Evolutionary conservation across 345 rosid species (phyloP).

Genomic region (Rhodomyrtus tomentosa): DNA sequence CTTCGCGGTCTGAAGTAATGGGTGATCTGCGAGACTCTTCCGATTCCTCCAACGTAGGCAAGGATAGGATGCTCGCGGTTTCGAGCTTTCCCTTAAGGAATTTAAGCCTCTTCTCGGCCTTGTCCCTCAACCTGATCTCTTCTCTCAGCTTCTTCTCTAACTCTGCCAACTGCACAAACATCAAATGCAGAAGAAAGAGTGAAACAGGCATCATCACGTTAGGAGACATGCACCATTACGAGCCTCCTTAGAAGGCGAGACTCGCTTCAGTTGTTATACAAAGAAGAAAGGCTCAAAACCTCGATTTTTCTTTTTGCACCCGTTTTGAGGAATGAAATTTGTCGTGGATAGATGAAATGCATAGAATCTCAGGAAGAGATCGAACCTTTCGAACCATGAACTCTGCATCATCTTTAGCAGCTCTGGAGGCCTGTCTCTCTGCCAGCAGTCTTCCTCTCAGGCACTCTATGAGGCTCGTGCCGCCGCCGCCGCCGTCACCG

Average conservation of each 20-base stretch:
- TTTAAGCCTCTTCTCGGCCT: slow-evolving; percentile 58
- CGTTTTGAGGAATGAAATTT: neutral
- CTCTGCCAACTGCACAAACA: slow-evolving; percentile 34
- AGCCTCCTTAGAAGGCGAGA: neutral
- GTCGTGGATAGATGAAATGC: neutral
- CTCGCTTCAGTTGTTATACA: neutral
- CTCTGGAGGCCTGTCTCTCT: slow-evolving; percentile 76
- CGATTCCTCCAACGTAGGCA: neutral
- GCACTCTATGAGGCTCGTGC: slow-evolving; percentile 51
- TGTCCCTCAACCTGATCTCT: slow-evolving; percentile 54
- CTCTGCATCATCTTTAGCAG: slow-evolving; percentile 63
- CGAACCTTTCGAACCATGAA: slow-evolving; percentile 45
- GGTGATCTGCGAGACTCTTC: neutral
- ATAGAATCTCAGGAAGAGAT: neutral
- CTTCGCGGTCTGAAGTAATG: neutral
- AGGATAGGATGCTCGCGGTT: neutral
- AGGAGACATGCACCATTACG: neutral
- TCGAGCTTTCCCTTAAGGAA: slow-evolving; percentile 52
- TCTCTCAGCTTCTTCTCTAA: slow-evolving; percentile 49
- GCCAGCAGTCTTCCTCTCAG: slow-evolving; percentile 83
- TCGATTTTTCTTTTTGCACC: neutral
- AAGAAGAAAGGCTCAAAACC: neutral
- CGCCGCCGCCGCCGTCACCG: slow-evolving; percentile 25
- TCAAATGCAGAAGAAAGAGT: neutral
- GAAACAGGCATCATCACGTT: neutral